These are phyloP conservation scores for Magnaporthiopsis incrustans DNA, from an alignment of 2,329 filamentous ascomycete species.

Conservation along the genomic window DNA sequence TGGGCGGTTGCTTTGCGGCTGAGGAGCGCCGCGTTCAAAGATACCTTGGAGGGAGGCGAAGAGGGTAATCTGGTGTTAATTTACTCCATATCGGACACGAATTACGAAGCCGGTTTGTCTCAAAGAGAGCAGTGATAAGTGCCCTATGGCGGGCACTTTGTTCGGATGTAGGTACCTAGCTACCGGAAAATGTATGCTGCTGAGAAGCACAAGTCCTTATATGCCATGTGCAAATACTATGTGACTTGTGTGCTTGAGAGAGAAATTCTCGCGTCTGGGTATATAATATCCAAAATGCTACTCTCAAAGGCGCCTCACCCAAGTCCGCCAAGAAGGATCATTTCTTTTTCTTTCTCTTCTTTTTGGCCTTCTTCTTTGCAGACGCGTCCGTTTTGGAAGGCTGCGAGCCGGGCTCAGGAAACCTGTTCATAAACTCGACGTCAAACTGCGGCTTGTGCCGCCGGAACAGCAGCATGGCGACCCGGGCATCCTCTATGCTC, in stretches of 20 bases:
- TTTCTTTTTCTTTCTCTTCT: conserved; percentile 26
- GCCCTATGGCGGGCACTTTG: too few species aligned
- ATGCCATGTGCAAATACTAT: too few species aligned
- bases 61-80: background rate
- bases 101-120: background rate
- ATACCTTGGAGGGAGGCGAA: background rate
- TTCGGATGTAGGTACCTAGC: too few species aligned
- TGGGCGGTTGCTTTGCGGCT: conserved; percentile 3
- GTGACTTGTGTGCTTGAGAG: too few species aligned
- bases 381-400: conserved; percentile 18
- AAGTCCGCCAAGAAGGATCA: conserved; percentile 14
- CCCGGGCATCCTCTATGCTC: conserved; percentile 72
- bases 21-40: background rate
- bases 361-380: conserved; percentile 35
- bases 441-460: conserved; percentile 81
- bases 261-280: too few species aligned
- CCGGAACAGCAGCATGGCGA: conserved; percentile 82
- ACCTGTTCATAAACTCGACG: conserved; percentile 64
- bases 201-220: too few species aligned
- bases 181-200: too few species aligned
- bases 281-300: too few species aligned
- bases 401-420: conserved; percentile 28
- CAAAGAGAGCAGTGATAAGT: too few species aligned
- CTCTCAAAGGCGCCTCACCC: too few species aligned
- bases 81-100: background rate